Base-by-base conservation (phyloP, 495 filamentous ascomycete species). In the Aspergillus wentii region DNA sequence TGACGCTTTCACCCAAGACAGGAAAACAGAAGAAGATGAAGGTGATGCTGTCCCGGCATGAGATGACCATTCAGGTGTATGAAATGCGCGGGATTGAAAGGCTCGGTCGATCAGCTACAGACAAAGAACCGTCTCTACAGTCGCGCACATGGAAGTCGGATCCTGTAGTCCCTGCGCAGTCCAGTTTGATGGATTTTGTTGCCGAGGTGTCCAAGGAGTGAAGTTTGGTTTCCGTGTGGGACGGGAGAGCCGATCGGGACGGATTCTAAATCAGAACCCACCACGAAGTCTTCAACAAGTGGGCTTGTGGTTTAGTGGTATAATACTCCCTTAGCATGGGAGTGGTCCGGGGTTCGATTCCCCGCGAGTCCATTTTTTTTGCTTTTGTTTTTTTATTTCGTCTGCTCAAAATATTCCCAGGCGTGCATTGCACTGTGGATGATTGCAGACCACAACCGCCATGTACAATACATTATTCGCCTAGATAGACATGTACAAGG, bases 331-430 rank as follows among this genome's bases (percentile, higher is more conserved):
- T 65, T 63, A 59, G 61, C 51, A 55, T 65, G 64, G 63, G 65
- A 62, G 66, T 64, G 64, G 64, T 69, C 68, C 64, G 62, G 68
- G 68, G 66, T 70, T 71, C 66, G 62, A 69, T 69, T 70, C 67
- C 65, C 67, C 62, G 67, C 64, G 61, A 44, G 47, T 57, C 54
- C 54, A 57, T 36, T 35, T 40, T 46, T 52, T 52, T 5, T n/a
- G 26, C 11, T 29, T 29, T 13, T 29, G 11, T n/a, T 5, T 29
- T n/a, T 29, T 29, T 29, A 3, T 29, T 29, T 29, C 14, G 4
- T 29, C 11, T 5, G 26, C 5, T n/a, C 10, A 13, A 3, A 13
- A n/a, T 29, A 4, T 29, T 5, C 26, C 3, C 14, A 4, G 26
- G 11, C 10, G 26, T 29, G 26, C 26, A n/a, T 29, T 9, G 26